phyloP scores from a whole-genome alignment of 1,284 basidiomycete species.

The Trametes versicolor region DNA sequence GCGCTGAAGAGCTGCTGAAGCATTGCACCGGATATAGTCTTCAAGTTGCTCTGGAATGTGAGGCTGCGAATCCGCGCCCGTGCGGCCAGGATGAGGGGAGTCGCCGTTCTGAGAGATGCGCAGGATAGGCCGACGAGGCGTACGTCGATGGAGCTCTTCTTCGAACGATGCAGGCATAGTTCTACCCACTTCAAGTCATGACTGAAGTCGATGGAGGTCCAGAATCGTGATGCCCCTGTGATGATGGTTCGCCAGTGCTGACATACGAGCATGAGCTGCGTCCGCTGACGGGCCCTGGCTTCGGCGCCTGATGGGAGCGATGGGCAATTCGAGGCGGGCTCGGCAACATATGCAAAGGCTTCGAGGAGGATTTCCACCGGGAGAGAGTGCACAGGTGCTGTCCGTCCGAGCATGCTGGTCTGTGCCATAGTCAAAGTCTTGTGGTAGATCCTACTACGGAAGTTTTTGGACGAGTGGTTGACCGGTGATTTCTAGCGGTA shows the following conservation, averaged over 20 bases:
- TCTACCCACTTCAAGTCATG: background rate
- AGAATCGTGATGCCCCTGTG: background rate
- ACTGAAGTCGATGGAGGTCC: background rate
- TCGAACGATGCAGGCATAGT: background rate
- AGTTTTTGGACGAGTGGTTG: too few species aligned
- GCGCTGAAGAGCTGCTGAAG: background rate
- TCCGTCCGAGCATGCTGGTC: too few species aligned
- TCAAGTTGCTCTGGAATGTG: background rate
- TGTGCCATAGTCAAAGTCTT: too few species aligned
- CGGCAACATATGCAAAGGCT: background rate
- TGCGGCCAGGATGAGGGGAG: background rate
- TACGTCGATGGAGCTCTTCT: background rate
- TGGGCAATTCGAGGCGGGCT: background rate
- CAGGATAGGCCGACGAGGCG: background rate
- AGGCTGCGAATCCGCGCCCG: background rate
- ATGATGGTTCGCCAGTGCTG: conserved; percentile 1
- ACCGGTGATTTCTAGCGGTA: too few species aligned
- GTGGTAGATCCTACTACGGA: too few species aligned
- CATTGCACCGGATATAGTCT: background rate
- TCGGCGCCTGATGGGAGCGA: background rate
- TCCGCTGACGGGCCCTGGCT: background rate
- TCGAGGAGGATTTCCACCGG: conserved; percentile 2
- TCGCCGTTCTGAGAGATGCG: background rate
- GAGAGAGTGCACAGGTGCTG: background rate
- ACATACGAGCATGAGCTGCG: background rate